phyloP scores from a whole-genome alignment of 208 protist genomes.

The Leishmania turanica region DNA sequence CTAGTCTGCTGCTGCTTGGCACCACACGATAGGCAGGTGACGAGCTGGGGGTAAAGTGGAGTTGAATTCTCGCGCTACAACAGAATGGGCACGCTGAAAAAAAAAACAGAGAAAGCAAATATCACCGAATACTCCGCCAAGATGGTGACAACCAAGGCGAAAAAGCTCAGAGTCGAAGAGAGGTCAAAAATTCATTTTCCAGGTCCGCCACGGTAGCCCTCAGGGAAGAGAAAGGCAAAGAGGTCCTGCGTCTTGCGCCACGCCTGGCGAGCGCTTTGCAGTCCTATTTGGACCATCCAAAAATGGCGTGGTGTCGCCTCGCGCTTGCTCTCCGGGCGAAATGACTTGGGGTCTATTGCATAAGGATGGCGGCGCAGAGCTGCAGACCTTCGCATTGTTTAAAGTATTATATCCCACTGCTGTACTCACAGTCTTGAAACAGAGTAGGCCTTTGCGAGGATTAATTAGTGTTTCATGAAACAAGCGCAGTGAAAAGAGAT shows the following conservation, averaged over 20 bases:
- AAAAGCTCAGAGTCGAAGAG: background rate
- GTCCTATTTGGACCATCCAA: constrained; percentile 15
- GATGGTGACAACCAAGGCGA: background rate
- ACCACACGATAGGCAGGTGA: background rate
- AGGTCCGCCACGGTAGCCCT: constrained; percentile 38
- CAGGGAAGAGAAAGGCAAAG: constrained; percentile 39
- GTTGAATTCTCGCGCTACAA: background rate
- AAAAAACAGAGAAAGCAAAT: background rate
- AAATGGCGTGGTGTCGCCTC: constrained; percentile 26
- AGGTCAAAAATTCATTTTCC: constrained; percentile 19
- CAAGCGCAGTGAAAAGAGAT: background rate
- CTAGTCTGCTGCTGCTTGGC: background rate
- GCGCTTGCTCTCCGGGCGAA: constrained; percentile 25
- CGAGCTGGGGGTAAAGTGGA: background rate
- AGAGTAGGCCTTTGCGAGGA: background rate
- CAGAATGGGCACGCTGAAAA: background rate
- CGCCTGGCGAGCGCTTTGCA: constrained; percentile 26
- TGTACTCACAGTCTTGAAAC: background rate
- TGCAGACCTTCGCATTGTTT: background rate
- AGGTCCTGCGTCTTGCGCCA: constrained; percentile 36
- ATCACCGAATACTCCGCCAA: background rate
- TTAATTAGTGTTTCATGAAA: background rate
- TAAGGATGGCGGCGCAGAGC: constrained; percentile 43
- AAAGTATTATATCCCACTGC: too few relatives aligned
- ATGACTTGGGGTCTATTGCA: constrained; percentile 44